Conservation (phyloP, 2,329 filamentous ascomycete species). For the Nakataea oryzae region DNA sequence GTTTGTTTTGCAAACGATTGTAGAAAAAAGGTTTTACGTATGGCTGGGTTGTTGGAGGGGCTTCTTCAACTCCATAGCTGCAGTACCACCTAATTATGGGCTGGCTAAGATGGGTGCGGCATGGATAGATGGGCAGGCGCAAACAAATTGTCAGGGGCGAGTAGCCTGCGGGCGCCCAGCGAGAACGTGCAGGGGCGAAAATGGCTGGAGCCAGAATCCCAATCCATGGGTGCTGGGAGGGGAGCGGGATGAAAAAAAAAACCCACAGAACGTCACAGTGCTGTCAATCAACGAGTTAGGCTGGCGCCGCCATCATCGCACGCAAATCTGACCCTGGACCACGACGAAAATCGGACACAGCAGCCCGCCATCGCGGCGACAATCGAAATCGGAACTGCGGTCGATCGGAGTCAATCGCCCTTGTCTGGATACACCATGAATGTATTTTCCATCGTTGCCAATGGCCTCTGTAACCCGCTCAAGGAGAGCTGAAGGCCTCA, state of each 20-base stretch:
- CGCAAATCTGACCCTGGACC: background rate
- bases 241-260: background rate
- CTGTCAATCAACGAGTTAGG: background rate
- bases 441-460: constrained; percentile 10
- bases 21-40: too few species aligned
- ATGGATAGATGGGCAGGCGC: background rate
- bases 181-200: background rate
- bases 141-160: background rate
- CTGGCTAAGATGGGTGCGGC: too few species aligned
- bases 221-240: background rate
- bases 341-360: background rate
- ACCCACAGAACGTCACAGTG: background rate
- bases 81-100: too few species aligned
- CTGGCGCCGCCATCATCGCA: background rate
- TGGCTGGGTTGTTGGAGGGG: too few species aligned
- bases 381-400: background rate
- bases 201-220: background rate
- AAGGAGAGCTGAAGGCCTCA: constrained; percentile 9
- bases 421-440: constrained; percentile 8
- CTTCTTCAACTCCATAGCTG: too few species aligned
- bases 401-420: constrained; percentile 1
- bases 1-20: background rate
- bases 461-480: constrained; percentile 14
- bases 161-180: background rate
- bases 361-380: background rate